phyloP scores from a whole-genome alignment of 2,329 filamentous ascomycete species.

The Aureobasidium sp. region DNA sequence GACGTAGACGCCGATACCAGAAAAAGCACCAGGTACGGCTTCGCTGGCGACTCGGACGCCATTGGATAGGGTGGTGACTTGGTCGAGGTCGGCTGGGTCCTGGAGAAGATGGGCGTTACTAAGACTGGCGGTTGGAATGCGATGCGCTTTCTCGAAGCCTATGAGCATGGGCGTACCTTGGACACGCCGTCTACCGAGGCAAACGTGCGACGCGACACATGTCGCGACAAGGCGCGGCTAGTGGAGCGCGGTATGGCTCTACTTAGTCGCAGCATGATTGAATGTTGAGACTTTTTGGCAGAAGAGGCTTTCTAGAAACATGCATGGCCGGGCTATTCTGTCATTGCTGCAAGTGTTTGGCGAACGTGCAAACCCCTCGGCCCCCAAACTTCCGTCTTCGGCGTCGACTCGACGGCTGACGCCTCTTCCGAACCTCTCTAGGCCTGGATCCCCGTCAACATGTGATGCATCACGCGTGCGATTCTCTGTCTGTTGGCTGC shows the following conservation, averaged over 20 bases:
- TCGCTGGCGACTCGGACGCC: constrained; percentile 92
- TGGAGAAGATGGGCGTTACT: constrained; percentile 28
- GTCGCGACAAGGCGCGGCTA: background rate
- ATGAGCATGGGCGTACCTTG: background rate
- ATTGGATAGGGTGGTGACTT: constrained; percentile 83
- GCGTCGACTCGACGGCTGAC: background rate
- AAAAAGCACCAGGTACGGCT: constrained; percentile 87
- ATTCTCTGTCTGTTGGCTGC: background rate
- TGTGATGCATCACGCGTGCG: constrained; percentile 1
- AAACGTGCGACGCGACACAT: background rate
- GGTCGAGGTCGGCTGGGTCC: constrained; percentile 81
- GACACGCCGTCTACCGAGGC: background rate
- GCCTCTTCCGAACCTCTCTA: background rate
- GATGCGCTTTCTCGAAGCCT: background rate
- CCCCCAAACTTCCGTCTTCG: background rate
- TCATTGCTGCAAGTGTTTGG: background rate
- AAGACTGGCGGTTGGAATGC: constrained; percentile 11
- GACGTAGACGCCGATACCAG: constrained; percentile 90
- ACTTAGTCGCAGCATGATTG: constrained; percentile 10
- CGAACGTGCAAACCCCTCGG: background rate
- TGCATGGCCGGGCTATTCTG: background rate
- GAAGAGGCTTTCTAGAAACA: background rate
- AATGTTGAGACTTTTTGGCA: background rate
- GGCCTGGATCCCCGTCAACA: background rate
- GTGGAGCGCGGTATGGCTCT: constrained; percentile 3